Evolutionary conservation across 169 alveolate species (phyloP).

Genomic region (Plasmodium berghei): DNA sequence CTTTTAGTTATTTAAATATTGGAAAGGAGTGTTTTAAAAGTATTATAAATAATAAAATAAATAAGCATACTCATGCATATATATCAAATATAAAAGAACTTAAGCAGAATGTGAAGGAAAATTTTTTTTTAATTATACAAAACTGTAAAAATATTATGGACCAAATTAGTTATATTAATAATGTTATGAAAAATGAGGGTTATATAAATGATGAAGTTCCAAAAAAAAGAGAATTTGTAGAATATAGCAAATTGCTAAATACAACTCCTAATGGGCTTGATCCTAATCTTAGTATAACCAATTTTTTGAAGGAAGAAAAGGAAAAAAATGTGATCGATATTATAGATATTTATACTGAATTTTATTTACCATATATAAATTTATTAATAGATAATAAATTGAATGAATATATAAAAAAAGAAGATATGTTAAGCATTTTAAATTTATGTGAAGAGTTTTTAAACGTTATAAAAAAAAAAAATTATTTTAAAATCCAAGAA

Average conservation of each 20-base stretch:
- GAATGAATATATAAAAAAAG: conserved; percentile 43
- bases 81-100: conserved; percentile 31
- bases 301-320: background rate
- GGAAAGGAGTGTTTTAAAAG: conserved; percentile 58
- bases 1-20: conserved; percentile 25
- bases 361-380: conserved; percentile 50
- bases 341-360: conserved; percentile 42
- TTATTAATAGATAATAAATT: conserved; percentile 44
- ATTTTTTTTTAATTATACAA: conserved; percentile 23
- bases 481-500: conserved; percentile 22
- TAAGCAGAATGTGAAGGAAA: conserved; percentile 11
- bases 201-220: background rate
- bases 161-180: conserved; percentile 39
- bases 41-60: conserved; percentile 37
- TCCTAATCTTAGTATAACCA: background rate
- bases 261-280: background rate
- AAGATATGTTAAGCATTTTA: conserved; percentile 45
- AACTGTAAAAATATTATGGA: conserved; percentile 54
- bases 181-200: conserved; percentile 19
- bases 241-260: background rate
- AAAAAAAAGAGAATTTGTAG: background rate
- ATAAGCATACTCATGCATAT: background rate
- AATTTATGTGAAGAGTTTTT: conserved; percentile 68
- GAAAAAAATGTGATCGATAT: background rate
- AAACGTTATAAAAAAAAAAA: conserved; percentile 20